Conservation (phyloP, 176 grass and related monocot genomes). For the Secale cereale region DNA sequence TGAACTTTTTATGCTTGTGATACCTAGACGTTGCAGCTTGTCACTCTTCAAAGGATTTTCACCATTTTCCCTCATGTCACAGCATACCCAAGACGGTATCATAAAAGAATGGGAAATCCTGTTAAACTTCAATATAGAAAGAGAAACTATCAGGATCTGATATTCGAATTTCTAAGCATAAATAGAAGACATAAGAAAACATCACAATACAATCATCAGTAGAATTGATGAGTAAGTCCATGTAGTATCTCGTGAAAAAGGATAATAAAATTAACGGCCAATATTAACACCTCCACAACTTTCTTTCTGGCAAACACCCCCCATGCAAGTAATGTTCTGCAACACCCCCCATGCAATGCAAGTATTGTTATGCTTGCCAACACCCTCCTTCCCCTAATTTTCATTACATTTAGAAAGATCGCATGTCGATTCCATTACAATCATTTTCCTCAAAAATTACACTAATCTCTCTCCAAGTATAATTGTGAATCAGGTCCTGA, state of each 20-base stretch:
- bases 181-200: constrained; percentile 1
- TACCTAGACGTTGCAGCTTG: constrained; percentile 34
- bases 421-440: not conserved
- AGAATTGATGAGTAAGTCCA: not conserved
- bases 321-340: not conserved
- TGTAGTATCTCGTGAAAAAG: not conserved
- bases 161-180: constrained; percentile 15
- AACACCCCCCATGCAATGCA: constrained; percentile 1
- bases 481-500: not conserved
- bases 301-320: constrained; percentile 2
- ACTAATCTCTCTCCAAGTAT: not conserved
- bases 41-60: constrained; percentile 40
- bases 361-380: not conserved
- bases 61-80: constrained; percentile 72
- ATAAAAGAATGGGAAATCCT: constrained; percentile 62
- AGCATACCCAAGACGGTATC: constrained; percentile 91
- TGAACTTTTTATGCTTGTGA: constrained; percentile 3
- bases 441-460: not conserved
- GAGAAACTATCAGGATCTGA: constrained; percentile 10
- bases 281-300: not conserved
- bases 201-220: not conserved
- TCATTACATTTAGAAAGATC: not conserved
- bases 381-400: not conserved
- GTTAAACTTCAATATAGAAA: constrained; percentile 71
- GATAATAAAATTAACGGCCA: not conserved